Evolutionary conservation across 2,329 filamentous ascomycete species (phyloP), one percentile per base, ranked within the genome.

Genomic region (Geoglossum cookeanum): DNA sequence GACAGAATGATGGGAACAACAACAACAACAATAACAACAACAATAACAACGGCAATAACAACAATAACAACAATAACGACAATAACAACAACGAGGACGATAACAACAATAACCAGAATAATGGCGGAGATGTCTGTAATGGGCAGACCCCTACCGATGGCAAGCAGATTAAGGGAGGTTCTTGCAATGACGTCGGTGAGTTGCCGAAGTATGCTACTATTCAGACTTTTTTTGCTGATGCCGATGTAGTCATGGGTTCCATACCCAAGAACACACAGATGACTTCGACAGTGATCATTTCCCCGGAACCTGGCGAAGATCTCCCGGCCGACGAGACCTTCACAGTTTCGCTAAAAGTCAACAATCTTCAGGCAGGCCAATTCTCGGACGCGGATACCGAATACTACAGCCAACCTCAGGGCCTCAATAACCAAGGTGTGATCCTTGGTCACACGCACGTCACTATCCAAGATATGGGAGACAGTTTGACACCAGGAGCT

Each of bases 371-470:
- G 22, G 69, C 79, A 15, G 79, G 79, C 17, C 70, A 72, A 54
- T 83, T 83, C 65, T 81, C 79, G 61, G 81, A 83, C 62, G 75
- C 79, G 39, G 70, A 72, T 55, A 72, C 64, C 61, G 81, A 78
- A 37, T 83, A 83, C 71, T 83, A 83, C 68, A 68, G 77, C 3
- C 77, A 78, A 8, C 79, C 79, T 8, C 78, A 81, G 66, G 65
- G 74, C 45, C 67, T 81, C 3, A 69, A 75, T 48, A 57, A 65
- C 27, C 7, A 37, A 9, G 78, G 78, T 48, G 66, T 72, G 44
- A 71, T 81, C 61, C 74, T 81, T 49, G 79, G 79, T 9, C 79
- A 81, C 68, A 77, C 76, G 3, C 79, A 81, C 66, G 69, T 81
- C 58, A 78, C 76, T 29, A 69, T 81, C 49, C 79, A 83, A 67